phyloP scores from a whole-genome alignment of 2,329 filamentous ascomycete genomes.

The Sporothrix schenckii region DNA sequence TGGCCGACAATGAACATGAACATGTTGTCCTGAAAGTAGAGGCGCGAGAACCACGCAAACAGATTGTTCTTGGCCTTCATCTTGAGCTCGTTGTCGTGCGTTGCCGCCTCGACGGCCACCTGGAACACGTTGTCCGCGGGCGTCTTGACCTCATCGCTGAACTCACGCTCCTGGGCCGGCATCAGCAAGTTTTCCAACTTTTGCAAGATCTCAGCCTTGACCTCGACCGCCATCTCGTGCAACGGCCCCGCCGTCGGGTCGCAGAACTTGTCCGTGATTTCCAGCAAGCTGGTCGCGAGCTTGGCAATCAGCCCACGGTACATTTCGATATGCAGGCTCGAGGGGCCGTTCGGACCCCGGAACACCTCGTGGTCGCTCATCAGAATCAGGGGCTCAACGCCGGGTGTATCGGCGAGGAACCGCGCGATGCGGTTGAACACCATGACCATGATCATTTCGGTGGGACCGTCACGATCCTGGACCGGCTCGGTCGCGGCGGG shows the following conservation, averaged over 20 bases:
- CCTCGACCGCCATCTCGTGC: conserved; percentile 54
- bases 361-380: conserved; percentile 47
- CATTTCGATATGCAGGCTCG: conserved; percentile 45
- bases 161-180: conserved; percentile 53
- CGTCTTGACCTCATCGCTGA: conserved; percentile 53
- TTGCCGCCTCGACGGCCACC: conserved; percentile 53
- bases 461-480: conserved; percentile 58
- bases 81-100: conserved; percentile 53
- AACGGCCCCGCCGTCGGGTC: conserved; percentile 57
- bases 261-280: conserved; percentile 54
- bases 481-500: conserved; percentile 57
- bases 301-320: conserved; percentile 49
- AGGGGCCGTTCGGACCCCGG: conserved; percentile 39
- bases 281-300: conserved; percentile 49
- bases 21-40: conserved; percentile 60
- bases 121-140: conserved; percentile 60
- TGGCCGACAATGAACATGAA: conserved; percentile 60
- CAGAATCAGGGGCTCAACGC: conserved; percentile 55
- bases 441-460: conserved; percentile 63
- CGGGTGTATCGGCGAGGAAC: conserved; percentile 53
- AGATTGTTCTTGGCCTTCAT: conserved; percentile 49
- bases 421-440: conserved; percentile 55
- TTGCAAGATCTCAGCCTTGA: conserved; percentile 53
- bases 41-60: conserved; percentile 59
- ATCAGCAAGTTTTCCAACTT: conserved; percentile 55